phyloP scores from a whole-genome alignment of 2,329 filamentous ascomycete species.

The Pseudohalonectria lignicola region DNA sequence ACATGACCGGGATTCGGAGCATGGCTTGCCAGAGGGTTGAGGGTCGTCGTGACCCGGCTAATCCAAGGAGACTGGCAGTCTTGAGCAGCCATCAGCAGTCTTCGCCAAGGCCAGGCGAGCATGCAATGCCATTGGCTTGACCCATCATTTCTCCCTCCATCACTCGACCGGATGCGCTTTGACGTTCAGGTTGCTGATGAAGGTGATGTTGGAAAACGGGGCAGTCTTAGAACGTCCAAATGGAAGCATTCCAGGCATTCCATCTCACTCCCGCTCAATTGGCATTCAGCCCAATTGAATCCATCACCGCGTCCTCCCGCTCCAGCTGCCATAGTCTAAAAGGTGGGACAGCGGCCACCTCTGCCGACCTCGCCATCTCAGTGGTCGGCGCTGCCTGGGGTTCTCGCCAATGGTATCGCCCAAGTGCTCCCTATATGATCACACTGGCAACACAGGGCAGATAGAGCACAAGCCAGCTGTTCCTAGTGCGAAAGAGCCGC shows the following conservation, averaged over 20 bases:
- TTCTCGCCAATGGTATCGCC: slow-evolving; percentile 17
- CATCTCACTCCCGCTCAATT: neutral
- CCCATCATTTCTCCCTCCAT: neutral
- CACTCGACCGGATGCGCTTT: neutral
- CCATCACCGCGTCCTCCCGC: neutral
- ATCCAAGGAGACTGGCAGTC: no score
- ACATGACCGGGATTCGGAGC: no score
- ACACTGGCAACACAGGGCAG: no score
- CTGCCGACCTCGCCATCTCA: slow-evolving; percentile 8
- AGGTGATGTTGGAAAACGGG: no score
- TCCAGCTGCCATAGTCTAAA: slow-evolving; percentile 3
- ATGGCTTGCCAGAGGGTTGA: no score
- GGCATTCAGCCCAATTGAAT: slow-evolving; percentile 5
- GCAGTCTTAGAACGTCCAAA: neutral
- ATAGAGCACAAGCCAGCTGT: slow-evolving; percentile 14
- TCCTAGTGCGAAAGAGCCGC: slow-evolving; percentile 18
- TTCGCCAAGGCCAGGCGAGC: no score
- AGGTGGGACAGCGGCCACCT: slow-evolving; percentile 16
- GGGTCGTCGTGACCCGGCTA: no score
- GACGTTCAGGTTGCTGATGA: no score
- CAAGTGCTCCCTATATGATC: slow-evolving; percentile 9
- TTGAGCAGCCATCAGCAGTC: no score
- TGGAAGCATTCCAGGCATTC: slow-evolving; percentile 4
- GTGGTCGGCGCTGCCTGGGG: slow-evolving; percentile 5
- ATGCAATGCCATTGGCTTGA: neutral